Evolutionary conservation across 2,329 filamentous ascomycete species (phyloP), one percentile per base, ranked within the genome.

Genomic region (Teratosphaeria gauchensis): DNA sequence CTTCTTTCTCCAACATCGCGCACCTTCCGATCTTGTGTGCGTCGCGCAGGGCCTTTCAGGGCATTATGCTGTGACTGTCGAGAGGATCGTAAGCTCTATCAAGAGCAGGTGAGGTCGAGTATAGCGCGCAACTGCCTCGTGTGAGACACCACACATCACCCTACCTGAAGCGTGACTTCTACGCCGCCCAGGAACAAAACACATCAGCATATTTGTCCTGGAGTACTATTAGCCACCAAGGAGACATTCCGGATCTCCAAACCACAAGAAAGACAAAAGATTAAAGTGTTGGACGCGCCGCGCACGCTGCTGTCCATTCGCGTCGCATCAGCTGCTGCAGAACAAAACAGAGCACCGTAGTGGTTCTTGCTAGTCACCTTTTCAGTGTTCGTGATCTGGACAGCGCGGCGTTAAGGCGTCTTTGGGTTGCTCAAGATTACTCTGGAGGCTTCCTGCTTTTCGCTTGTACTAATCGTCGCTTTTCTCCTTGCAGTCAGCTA

Each of bases 91-190:
- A 46, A 33, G 33, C 32, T 35, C 21, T 32, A 28, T 30, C 51
- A 28, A 24, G 51, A 24, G 51, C 56, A 55, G 31, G 56, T 54
- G 56, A 58, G 56, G 56, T 51, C 32, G n/a, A 14, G 21, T 14
- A 24, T 19, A 54, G 56, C 57, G 21, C 33, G 52, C 14, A 46
- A n/a, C 53, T 58, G 24, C 35, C 4, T 52, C 16, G 28, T 35
- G 57, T 58, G 53, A 12, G 7, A 55, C 46, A 53, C 32, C 57
- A 55, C 52, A 33, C 53, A 30, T 51, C 51, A 51, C 42, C 52
- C 3, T 53, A n/a, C 52, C 52, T 53, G 28, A 24, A 53, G 52
- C 52, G 52, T 53, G 32, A 48, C 19, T 48, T 21, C 42, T 19
- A 35, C 21, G 55, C 42, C 7, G 5, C 48, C 2, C 24, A 53